Evolutionary conservation across 108 stramenopile species (phyloP), one percentile per base, ranked within the genome.

Genomic region (Mayamaea pseudoterrestris): DNA sequence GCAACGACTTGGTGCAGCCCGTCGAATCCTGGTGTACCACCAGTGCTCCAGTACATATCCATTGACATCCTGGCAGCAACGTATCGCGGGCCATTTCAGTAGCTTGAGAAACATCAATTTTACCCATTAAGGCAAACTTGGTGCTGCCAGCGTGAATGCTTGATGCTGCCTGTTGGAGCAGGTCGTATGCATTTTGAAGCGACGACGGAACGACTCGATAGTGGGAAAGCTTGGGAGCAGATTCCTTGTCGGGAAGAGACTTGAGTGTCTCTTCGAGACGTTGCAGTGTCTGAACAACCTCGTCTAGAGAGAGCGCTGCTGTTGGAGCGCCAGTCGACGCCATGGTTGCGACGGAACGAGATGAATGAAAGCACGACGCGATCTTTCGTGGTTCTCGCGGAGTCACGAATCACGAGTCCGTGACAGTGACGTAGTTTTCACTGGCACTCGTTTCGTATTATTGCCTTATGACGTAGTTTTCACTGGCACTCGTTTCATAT

Each of bases 121-220:
- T 78, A 9, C 71, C 69, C 14, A 90, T 60, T 11, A 90, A 55
- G 6, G 87, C 71, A 54, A 80, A 90, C 45, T 84, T 90, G 22
- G 87, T 90, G n/a, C 76, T 63, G 23, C 77, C 78, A 22, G 66
- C 69, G 20, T 76, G 60, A 8, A 90, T 60, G 36, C 79, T 35
- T 22, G 55, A 17, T 2, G 80, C 69, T 20, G 73, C 87, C 27
- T 73, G 51, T 27, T 52, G 17, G 8, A 90, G 49, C 17, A 75
- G 27, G 5, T 66, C 49, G 58, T 79, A 83, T 13, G 76, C 74
- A 25, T 58, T 58, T 20, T 48, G 21, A 14, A 88, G 53, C 23
- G 63, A 55, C 2, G 61, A 44, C 14, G 86, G 81, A 27, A 82
- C 39, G 12, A 44, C 41, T 26, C 76, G 61, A 51, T 71, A 87